These are phyloP conservation scores for Fusarium dlaminii DNA, from an alignment of 2,329 filamentous ascomycete species.

Conservation along the genomic window DNA sequence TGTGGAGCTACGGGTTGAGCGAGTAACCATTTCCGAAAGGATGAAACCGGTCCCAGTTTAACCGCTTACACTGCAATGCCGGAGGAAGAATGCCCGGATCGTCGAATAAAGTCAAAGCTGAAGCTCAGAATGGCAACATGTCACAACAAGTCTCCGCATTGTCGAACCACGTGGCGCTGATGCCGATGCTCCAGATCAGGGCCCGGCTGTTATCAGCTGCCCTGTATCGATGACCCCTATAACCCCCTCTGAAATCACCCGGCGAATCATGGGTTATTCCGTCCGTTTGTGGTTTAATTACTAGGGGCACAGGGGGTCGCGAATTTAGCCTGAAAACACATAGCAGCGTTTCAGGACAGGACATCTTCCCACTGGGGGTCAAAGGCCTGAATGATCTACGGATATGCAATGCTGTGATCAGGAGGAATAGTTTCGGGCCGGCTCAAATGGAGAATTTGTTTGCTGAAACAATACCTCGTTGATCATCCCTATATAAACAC, in stretches of 20 bases:
- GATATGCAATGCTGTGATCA: not conserved
- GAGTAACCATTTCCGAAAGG: not conserved
- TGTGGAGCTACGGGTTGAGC: not conserved
- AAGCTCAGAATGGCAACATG: not conserved
- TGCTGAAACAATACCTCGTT: not conserved
- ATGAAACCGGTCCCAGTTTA: conserved; percentile 12
- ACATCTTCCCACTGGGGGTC: not conserved
- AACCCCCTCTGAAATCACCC: not conserved
- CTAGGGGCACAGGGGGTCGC: not conserved
- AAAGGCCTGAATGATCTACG: not conserved
- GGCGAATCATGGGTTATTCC: not conserved
- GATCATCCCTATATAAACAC: conserved; percentile 9
- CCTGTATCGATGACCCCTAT: not conserved
- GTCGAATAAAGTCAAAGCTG: not conserved
- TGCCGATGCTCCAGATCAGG: not conserved
- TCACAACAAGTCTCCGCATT: not conserved
- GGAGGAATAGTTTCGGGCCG: not conserved
- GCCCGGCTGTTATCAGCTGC: not conserved
- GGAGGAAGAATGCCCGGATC: conserved; percentile 7
- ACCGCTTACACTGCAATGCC: conserved; percentile 7
- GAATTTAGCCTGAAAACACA: conserved; percentile 9
- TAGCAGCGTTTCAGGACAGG: not conserved
- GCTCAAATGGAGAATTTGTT: not conserved
- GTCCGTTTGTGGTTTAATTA: not conserved
- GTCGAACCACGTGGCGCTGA: conserved; percentile 11